Conservation (phyloP, 192 early-diverging fungal species). For the Backusella liffmaniae region DNA sequence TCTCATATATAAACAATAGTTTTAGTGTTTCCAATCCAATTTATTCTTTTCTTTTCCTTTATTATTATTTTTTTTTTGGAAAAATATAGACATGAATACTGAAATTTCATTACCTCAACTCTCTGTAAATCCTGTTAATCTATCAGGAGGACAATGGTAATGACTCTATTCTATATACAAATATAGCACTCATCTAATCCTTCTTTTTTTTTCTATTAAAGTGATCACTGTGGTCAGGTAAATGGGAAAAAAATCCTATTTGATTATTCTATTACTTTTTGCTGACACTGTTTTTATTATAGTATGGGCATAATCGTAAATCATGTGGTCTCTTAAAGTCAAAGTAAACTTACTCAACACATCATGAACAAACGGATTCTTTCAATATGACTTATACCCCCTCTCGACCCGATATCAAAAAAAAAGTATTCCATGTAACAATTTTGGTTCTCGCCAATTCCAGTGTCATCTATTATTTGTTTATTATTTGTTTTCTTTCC, state of each 20-base stretch:
- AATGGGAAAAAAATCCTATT: background rate
- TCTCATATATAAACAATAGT: background rate
- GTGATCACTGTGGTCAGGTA: constrained; percentile 13
- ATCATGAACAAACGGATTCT: background rate
- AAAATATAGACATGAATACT: background rate
- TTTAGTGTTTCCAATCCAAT: background rate
- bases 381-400: background rate
- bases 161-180: background rate
- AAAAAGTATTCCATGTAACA: background rate
- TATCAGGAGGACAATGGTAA: constrained; percentile 14
- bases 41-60: background rate
- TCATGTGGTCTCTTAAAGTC: background rate
- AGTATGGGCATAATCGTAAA: constrained; percentile 10
- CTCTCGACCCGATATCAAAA: background rate
- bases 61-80: background rate
- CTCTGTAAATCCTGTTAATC: background rate
- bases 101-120: background rate
- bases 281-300: background rate
- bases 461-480: background rate
- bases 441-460: background rate
- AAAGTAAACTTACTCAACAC: background rate
- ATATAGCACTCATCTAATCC: background rate
- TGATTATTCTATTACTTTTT: background rate
- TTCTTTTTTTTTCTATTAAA: background rate
- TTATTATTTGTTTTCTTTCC: constrained; percentile 1